Evolutionary conservation across 2,329 filamentous ascomycete species (phyloP), one percentile per base, ranked within the genome.

Genomic region (Knufia fluminis): DNA sequence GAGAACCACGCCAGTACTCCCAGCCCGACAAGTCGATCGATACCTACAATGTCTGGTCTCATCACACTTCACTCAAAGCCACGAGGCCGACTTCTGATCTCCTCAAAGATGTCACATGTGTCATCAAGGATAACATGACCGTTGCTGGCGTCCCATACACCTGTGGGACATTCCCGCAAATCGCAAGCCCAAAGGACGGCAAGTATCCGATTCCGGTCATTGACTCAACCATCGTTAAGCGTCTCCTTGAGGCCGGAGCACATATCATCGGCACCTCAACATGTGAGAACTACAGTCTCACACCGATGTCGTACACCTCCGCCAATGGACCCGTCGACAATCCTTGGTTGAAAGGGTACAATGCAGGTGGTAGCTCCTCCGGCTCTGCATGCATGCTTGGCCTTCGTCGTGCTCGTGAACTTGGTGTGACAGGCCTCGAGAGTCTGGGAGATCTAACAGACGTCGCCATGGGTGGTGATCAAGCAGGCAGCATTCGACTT

Each of bases 31-130:
- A 52, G n/a, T 49, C 55, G 16, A 61, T 66, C 3, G 70, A 71
- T 51, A 66, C 65, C 10, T 50, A 71, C 19, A 71, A 71, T 57
- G 69, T 64, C n/a, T 71, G 69, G 69, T 66, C 66, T 35, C 64
- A 71, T 47, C 61, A 60, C 33, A 63, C 60, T 19, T 55, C 59
- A 2, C 56, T 70, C 10, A 56, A 52, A n/a, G 57, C 64, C 4
- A 49, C 56, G 2, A 50, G 51, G 36, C 61, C 62, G 3, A 46
- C 51, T 14, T 61, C 52, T 17, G 46, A 41, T 16, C 31, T 61
- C 12, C 60, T 68, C 6, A 52, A 46, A 10, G 64, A 61, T 8
- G 58, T 62, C 32, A 63, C 54, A 2, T 54, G 68, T 36, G 61
- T 60, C 1, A 57, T 68, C 48, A 68, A 69, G 53, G 65, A 69